Base-by-base conservation (phyloP, 2,329 filamentous ascomycete species). In the Diaporthe destruens region DNA sequence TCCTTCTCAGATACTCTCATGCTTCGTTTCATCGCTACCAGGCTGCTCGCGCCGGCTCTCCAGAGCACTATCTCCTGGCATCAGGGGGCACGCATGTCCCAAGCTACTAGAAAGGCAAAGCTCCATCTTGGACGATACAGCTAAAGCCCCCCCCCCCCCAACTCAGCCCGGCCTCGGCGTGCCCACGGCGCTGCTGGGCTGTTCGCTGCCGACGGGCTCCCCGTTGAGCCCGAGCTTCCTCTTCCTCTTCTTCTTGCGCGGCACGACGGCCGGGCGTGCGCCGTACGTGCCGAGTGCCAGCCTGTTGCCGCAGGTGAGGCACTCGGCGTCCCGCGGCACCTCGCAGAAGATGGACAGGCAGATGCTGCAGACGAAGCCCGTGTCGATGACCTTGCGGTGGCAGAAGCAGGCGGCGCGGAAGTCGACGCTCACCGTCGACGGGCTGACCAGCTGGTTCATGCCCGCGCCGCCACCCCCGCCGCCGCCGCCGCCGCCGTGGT, bases 401-500 rank as follows among this genome's bases (percentile, higher is more conserved):
- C 96, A 99, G 84, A 99, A 99, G 81, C 96, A 99, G 4, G 96
- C 96, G n/a, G 97, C 96, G 55, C 96, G 91, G 81, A 99, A 99
- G 83, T 99, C 97, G 55, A 99, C 95, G 56, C 93, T 91, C 71
- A 95, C 93, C 49, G 94, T 92, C 9, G 93, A 94, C 0, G 96
- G 95, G 6, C 92, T 85, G 54, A 98, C 88, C 54, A 99, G 85
- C 72, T 92, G 88, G 57, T 87, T 78, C 2, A 78, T 56, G 36
- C 65, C 54, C 2, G 65, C 71, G 25, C 51, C 70, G 39, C 71
- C 71, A 11, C 69, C 71, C 9, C 69, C 12, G 91, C 85, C 29
- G 88, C 88, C 18, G 85, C 86, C 18, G 85, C 86, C 73, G n/a
- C n/a, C 49, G 18, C 47, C 63, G 42, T 67, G 72, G 34, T 55